Evolutionary conservation across 306 rosid species (phyloP), one percentile per base, ranked within the genome.

Genomic region (Cicer bijugum): DNA sequence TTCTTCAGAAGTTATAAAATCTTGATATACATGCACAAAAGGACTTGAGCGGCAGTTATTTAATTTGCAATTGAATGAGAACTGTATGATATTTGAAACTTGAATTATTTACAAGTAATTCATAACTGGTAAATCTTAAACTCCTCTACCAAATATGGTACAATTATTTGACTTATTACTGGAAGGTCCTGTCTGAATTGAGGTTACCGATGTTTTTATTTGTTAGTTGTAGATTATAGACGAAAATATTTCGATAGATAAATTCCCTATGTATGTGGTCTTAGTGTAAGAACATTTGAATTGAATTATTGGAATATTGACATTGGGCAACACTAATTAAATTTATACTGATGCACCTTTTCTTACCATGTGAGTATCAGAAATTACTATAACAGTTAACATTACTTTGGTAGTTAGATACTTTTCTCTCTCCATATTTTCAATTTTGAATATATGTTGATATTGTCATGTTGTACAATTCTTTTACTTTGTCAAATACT

Each of bases 251-350:
- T 50, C 1, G 20, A 50, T 40, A 11, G 60, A 42, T 35, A 51
- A 77, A 52, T 50, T 39, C 73, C 37, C 23, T 44, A 6, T 37
- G 35, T 43, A 51, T 69, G 51, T 40, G 51, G 7, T 59, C 33
- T n/a, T 9, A 47, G 77, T 61, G 66, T 20, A 48, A 63, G 56
- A 53, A 44, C 74, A 75, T 45, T 35, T 53, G 81, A 19, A 55
- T 55, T 19, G 60, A 55, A 55, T 8, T 9, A 56, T 20, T 56
- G 39, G 6, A 56, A 56, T 12, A 10, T 23, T 56, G 39, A 20
- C 14, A 10, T 23, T 28, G 38, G 15, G 62, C 38, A 56, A 56
- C 37, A 28, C 38, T 56, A 56, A 56, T 56, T 56, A 20, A 56
- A 20, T 56, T 56, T 56, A 20, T 20, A 11, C 38, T 10, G 15